phyloP scores from a whole-genome alignment of 2,329 filamentous ascomycete genomes.

The Orbilia javanica region DNA sequence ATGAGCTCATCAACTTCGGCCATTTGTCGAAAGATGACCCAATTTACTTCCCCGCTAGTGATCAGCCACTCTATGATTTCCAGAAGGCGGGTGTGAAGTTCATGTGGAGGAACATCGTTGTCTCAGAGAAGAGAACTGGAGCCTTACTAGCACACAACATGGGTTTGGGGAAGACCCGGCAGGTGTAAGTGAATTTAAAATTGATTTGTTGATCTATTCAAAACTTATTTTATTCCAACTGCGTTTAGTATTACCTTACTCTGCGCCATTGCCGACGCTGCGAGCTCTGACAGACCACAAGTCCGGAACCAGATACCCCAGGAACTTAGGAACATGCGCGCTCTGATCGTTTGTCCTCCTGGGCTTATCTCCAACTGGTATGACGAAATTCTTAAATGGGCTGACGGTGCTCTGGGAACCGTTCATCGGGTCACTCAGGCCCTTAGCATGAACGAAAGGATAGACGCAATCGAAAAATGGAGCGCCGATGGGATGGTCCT shows the following conservation, averaged over 20 bases:
- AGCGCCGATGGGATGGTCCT: constrained; percentile 76
- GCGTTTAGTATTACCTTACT: constrained; percentile 77
- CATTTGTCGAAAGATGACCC: constrained; percentile 56
- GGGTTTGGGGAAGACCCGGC: constrained; percentile 94
- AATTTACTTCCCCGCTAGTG: constrained; percentile 56
- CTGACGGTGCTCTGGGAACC: constrained; percentile 59
- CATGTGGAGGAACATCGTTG: constrained; percentile 85
- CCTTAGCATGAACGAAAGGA: constrained; percentile 71
- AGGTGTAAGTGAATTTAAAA: constrained; percentile 71
- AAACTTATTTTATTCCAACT: neutral
- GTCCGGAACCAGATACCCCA: constrained; percentile 77
- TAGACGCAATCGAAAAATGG: constrained; percentile 72
- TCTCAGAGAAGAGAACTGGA: constrained; percentile 55
- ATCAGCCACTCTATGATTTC: constrained; percentile 74
- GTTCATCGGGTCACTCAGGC: constrained; percentile 71
- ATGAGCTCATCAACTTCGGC: constrained; percentile 59
- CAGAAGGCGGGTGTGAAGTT: constrained; percentile 86
- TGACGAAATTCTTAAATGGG: constrained; percentile 80
- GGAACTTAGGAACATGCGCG: constrained; percentile 73
- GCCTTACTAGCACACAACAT: constrained; percentile 70
- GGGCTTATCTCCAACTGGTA: constrained; percentile 83
- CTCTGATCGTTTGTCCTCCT: constrained; percentile 81
- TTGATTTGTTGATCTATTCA: constrained; percentile 8
- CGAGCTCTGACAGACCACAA: constrained; percentile 71
- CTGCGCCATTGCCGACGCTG: constrained; percentile 77